phyloP scores from a whole-genome alignment of 2,329 filamentous ascomycete species.

The Fusarium sp. region DNA sequence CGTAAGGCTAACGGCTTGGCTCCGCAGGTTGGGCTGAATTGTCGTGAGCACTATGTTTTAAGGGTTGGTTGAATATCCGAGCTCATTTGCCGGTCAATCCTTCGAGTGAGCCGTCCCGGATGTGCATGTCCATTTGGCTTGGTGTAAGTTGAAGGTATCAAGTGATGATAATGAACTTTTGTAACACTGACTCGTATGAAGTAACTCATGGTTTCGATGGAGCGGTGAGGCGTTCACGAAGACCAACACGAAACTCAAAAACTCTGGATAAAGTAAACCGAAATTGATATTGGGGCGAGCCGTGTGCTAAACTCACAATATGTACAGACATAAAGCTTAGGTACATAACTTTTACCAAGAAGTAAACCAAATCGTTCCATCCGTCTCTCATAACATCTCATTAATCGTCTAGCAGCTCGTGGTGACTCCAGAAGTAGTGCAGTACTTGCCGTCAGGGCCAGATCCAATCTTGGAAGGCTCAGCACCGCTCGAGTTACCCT shows the following conservation, averaged over 20 bases:
- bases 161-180: not conserved
- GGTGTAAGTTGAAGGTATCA: not conserved
- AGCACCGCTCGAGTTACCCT: constrained; percentile 30
- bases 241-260: not conserved
- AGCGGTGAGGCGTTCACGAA: not conserved
- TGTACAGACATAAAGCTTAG: not conserved
- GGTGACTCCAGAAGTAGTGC: constrained; percentile 16
- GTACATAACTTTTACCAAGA: not conserved
- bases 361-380: not conserved
- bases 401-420: constrained; percentile 22
- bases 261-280: not conserved
- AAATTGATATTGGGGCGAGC: not conserved
- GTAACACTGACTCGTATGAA: not conserved
- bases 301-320: not conserved
- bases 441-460: constrained; percentile 34
- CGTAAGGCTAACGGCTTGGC: not conserved
- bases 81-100: not conserved
- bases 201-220: not conserved
- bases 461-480: constrained; percentile 39
- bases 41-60: not conserved
- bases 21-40: not conserved
- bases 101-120: not conserved
- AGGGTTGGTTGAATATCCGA: not conserved
- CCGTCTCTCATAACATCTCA: not conserved
- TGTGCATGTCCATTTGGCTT: not conserved